Conservation (phyloP, 75 land plant species). For the Selaginella moellendorffii region DNA sequence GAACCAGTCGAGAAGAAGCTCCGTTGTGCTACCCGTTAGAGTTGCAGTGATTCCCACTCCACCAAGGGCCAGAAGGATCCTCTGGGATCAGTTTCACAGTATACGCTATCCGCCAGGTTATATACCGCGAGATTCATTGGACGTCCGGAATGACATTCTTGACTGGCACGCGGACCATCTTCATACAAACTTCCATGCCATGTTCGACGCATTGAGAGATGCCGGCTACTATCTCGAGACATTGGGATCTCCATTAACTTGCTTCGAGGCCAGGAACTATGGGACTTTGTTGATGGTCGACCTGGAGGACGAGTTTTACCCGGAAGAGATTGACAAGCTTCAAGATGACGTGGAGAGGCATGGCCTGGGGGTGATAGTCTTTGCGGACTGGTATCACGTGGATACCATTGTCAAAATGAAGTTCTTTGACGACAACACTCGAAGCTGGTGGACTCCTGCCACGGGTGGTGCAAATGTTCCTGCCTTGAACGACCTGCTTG, state of each 20-base stretch:
- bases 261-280: conserved; percentile 89
- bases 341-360: conserved; percentile 60
- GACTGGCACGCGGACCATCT: conserved; percentile 99
- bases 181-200: conserved; percentile 87
- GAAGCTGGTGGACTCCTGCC: conserved; percentile 99
- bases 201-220: conserved; percentile 89
- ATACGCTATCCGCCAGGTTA: conserved; percentile 96
- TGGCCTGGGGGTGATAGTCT: conserved; percentile 78
- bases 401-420: conserved; percentile 95
- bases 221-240: conserved; percentile 90
- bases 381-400: conserved; percentile 96
- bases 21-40: conserved; percentile 56
- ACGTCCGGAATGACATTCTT: conserved; percentile 93
- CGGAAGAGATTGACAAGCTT: conserved; percentile 73
- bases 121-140: conserved; percentile 91
- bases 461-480: conserved; percentile 98
- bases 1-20: conserved; percentile 29
- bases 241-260: conserved; percentile 90
- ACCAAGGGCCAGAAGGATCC: conserved; percentile 48
- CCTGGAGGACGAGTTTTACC: conserved; percentile 85
- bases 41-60: conserved; percentile 85
- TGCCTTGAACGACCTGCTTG: conserved; percentile 84
- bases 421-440: conserved; percentile 96
- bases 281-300: conserved; percentile 91
- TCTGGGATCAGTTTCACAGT: conserved; percentile 98